These are phyloP conservation scores for Penicillium sp. DNA, from an alignment of 2,329 filamentous ascomycete genomes.

Conservation along the genomic window DNA sequence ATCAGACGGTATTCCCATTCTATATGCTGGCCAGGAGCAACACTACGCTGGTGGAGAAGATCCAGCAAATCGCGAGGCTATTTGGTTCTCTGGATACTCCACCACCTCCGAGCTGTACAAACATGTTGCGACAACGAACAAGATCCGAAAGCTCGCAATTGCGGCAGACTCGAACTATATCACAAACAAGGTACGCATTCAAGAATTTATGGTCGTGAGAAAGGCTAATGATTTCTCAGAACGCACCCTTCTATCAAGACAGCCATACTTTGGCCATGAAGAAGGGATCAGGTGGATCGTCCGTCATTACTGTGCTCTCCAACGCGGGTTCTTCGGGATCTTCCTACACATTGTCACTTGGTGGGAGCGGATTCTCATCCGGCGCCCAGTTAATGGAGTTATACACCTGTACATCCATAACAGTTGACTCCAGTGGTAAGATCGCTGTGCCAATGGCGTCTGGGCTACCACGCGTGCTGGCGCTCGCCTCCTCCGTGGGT, in stretches of 20 bases:
- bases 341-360: constrained; percentile 24
- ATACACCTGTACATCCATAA: constrained; percentile 44
- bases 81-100: constrained; percentile 56
- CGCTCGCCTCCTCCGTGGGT: constrained; percentile 15
- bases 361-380: constrained; percentile 24
- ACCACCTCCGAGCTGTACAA: constrained; percentile 51
- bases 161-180: constrained; percentile 40
- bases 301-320: constrained; percentile 45
- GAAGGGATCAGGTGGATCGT: constrained; percentile 40
- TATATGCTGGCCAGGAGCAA: constrained; percentile 69
- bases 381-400: constrained; percentile 28
- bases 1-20: constrained; percentile 60
- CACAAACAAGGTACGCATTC: constrained; percentile 33
- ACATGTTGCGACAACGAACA: constrained; percentile 51
- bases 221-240: constrained; percentile 17
- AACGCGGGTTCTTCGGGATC: constrained; percentile 38
- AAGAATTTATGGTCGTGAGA: not conserved
- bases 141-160: constrained; percentile 50
- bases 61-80: constrained; percentile 57
- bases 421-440: constrained; percentile 45
- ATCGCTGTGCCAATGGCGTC: constrained; percentile 46
- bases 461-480: constrained; percentile 44
- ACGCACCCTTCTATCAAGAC: constrained; percentile 45
- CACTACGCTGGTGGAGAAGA: constrained; percentile 54
- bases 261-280: constrained; percentile 46